Conservation (phyloP, 116 monocot species). For the Phalaenopsis hybrid region DNA sequence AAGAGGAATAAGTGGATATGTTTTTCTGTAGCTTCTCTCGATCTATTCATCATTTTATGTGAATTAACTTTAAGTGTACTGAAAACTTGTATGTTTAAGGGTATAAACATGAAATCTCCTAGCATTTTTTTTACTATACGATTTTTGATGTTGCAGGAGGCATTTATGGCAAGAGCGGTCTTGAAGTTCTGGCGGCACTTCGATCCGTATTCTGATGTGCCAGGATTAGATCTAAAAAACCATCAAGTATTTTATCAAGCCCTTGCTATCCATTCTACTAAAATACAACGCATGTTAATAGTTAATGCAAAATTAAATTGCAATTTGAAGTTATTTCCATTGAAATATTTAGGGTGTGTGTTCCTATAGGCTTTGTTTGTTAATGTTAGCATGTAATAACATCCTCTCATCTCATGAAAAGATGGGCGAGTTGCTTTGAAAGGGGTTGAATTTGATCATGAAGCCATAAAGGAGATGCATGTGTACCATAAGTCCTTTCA, state of each 20-base stretch:
- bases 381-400: neutral
- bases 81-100: neutral
- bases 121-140: neutral
- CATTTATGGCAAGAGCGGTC: constrained; percentile 54
- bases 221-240: neutral
- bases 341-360: neutral
- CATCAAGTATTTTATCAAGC: constrained; percentile 6
- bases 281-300: neutral
- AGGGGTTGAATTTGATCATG: neutral
- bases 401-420: neutral
- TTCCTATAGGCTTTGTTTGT: neutral
- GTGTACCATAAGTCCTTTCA: neutral
- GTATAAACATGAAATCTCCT: neutral
- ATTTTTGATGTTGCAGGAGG: constrained; percentile 41
- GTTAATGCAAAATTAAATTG: neutral
- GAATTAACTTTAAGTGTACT: neutral
- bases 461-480: neutral
- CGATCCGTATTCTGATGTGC: constrained; percentile 28
- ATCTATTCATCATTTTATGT: neutral
- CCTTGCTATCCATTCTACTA: constrained; percentile 1
- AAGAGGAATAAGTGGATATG: neutral
- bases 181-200: constrained; percentile 68
- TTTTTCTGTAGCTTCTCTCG: neutral
- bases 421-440: neutral
- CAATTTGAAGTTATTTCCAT: neutral